Conservation (phyloP, 331 rosid genomes). For the Phaseolus coccineus region DNA sequence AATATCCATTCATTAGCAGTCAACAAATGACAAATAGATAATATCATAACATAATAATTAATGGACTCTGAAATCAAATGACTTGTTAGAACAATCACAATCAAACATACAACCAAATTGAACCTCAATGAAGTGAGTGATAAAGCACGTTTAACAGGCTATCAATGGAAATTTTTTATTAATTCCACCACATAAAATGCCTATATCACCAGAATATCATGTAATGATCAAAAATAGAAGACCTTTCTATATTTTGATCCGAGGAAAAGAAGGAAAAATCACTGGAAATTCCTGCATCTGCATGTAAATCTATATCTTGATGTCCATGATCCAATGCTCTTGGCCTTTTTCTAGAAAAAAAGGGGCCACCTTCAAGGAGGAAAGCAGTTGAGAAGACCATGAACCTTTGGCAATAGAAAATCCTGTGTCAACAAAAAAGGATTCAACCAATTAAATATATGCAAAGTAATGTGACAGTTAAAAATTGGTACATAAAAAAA, state of each 20-base stretch:
- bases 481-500: background rate
- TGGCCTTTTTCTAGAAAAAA: conserved; percentile 42
- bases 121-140: background rate
- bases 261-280: conserved; percentile 36
- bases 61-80: background rate
- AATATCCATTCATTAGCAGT: conserved; percentile 6
- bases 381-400: conserved; percentile 50
- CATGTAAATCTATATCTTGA: conserved; percentile 37
- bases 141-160: conserved; percentile 17
- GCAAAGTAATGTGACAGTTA: background rate
- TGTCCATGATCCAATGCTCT: conserved; percentile 34
- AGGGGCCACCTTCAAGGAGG: conserved; percentile 32
- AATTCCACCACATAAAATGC: conserved; percentile 14
- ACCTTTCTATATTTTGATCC: conserved; percentile 37
- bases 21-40: conserved; percentile 10
- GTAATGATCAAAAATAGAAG: conserved; percentile 34
- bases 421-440: conserved; percentile 19
- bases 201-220: background rate
- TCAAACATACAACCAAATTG: background rate
- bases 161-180: background rate
- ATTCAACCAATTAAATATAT: background rate
- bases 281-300: conserved; percentile 31
- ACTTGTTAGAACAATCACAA: conserved; percentile 16
- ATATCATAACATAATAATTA: background rate
- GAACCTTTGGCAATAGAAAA: conserved; percentile 29